A percentile compares a stretch with the other conserved stretches of the same genome.
Conservation (phyloP, 305 asterid genomes). For the Stenogyne calaminthoides region DNA sequence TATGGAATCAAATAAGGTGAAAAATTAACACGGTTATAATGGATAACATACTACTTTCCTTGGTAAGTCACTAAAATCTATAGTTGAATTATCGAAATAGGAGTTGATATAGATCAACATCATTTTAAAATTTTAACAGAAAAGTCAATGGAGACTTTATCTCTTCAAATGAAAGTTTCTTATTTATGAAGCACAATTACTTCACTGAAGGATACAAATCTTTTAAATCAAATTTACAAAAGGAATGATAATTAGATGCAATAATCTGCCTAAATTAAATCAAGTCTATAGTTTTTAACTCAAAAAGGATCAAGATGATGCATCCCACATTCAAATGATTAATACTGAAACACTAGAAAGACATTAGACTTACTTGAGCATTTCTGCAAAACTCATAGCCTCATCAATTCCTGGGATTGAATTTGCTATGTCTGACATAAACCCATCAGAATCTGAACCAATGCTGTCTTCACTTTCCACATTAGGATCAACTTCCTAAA, state of each 20-base stretch:
- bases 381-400: slow-evolving; percentile 99
- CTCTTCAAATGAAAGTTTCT: background rate
- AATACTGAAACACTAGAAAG: background rate
- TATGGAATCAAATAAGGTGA: background rate
- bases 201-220: background rate
- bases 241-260: background rate
- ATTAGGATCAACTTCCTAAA: slow-evolving; percentile 95
- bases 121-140: background rate
- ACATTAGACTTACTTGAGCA: slow-evolving; percentile 72
- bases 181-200: slow-evolving; percentile 5
- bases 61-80: background rate
- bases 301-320: background rate
- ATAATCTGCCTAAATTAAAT: background rate
- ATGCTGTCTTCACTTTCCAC: slow-evolving; percentile 73
- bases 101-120: background rate
- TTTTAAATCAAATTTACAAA: background rate
- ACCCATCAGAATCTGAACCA: slow-evolving; percentile 73
- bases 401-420: slow-evolving; percentile 98
- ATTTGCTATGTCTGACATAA: slow-evolving; percentile 83
- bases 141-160: background rate
- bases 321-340: slow-evolving; percentile 4
- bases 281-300: background rate
- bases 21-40: background rate
- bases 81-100: background rate
- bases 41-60: background rate